Evolutionary conservation across 345 rosid genomes (phyloP).

Genomic region (Rubroshorea leprosula): DNA sequence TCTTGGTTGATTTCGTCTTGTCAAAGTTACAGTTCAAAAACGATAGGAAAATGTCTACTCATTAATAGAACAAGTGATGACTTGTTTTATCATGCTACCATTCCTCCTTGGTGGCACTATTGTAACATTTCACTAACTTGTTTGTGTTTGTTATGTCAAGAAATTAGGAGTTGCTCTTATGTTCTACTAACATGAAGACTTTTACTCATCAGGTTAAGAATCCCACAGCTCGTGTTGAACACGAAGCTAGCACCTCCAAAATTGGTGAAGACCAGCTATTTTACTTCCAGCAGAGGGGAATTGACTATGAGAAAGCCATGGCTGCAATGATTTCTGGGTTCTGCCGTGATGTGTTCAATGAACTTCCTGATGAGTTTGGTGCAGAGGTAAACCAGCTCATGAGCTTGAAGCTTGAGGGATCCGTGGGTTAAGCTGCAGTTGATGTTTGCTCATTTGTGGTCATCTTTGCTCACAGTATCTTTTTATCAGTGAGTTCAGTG

Average conservation of each 20-base stretch:
- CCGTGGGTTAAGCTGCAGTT: slow-evolving; percentile 54
- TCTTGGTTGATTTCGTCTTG: neutral
- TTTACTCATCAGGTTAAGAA: slow-evolving; percentile 58
- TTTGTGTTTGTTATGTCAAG: neutral
- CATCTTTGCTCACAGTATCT: neutral
- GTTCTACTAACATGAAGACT: neutral
- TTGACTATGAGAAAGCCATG: slow-evolving; percentile 92
- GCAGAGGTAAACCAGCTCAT: slow-evolving; percentile 88
- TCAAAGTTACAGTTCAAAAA: neutral
- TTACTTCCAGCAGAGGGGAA: slow-evolving; percentile 96
- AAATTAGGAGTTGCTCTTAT: too few species aligned
- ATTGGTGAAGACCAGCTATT: slow-evolving; percentile 90
- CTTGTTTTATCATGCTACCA: neutral
- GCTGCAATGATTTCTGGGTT: slow-evolving; percentile 95
- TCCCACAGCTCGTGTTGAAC: slow-evolving; percentile 82
- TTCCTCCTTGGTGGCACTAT: neutral
- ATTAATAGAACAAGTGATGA: neutral
- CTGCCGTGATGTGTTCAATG: slow-evolving; percentile 85
- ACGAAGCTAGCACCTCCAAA: slow-evolving; percentile 96
- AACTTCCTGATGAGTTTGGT: slow-evolving; percentile 87
- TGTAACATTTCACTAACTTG: neutral
- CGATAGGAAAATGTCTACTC: neutral
- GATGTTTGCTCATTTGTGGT: neutral
- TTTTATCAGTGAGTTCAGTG: neutral
- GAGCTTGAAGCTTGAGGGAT: slow-evolving; percentile 93